Conservation (phyloP, 495 filamentous ascomycete genomes). For the Haplographium delicatum region DNA sequence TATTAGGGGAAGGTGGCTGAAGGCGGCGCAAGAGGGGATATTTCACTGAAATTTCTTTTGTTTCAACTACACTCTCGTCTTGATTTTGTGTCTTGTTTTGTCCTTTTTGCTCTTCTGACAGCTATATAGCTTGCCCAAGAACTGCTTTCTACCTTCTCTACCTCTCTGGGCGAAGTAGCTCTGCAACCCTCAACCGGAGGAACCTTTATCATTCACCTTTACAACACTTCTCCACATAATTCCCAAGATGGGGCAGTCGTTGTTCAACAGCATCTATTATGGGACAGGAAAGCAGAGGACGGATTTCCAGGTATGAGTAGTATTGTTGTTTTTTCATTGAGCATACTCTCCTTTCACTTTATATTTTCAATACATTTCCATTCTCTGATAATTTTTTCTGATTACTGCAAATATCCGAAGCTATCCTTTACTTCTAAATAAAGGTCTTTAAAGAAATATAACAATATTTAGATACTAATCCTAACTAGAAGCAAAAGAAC, state of each 20-base stretch:
- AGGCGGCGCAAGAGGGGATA: too few species aligned
- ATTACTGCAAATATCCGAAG: too few species aligned
- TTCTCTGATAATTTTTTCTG: too few species aligned
- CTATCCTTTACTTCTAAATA: too few species aligned
- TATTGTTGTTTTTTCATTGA: background rate
- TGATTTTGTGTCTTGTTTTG: too few species aligned
- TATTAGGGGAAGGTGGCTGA: too few species aligned
- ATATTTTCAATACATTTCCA: too few species aligned
- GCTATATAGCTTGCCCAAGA: slow-evolving; percentile 65
- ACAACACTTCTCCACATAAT: slow-evolving; percentile 27
- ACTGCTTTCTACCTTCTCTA: slow-evolving; percentile 92
- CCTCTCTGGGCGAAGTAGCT: slow-evolving; percentile 82
- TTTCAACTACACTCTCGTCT: too few species aligned
- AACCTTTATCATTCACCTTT: slow-evolving; percentile 67
- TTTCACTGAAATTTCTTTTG: too few species aligned
- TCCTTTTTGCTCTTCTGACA: too few species aligned
- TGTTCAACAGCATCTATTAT: slow-evolving; percentile 53
- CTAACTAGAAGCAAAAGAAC: slow-evolving; percentile 66
- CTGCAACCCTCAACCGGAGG: slow-evolving; percentile 83
- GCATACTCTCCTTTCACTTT: background rate
- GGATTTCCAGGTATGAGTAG: slow-evolving; percentile 73
- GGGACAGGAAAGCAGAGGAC: slow-evolving; percentile 84
- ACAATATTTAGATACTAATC: too few species aligned
- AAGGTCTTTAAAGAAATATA: too few species aligned
- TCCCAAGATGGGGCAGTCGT: slow-evolving; percentile 22